These are phyloP conservation scores for Allantophomopsis cytisporea DNA, from an alignment of 2,329 filamentous ascomycete genomes.

Conservation along the genomic window DNA sequence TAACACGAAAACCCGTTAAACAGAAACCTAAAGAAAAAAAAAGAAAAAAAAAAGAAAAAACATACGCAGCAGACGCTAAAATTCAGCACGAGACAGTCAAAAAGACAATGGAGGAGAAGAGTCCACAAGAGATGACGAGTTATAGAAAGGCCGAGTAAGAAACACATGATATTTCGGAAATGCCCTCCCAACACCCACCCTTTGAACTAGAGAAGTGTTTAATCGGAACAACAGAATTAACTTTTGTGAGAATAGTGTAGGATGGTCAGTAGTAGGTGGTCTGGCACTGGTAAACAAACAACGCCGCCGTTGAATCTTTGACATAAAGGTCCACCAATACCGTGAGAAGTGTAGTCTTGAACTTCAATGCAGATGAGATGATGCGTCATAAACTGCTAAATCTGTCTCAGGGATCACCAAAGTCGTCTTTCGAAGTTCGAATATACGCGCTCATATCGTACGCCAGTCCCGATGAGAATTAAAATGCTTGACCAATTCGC, in stretches of 20 bases:
- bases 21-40: not conserved
- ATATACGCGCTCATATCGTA: slow-evolving; percentile 1
- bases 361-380: not conserved
- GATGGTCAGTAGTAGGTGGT: too few species aligned
- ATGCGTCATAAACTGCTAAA: not conserved
- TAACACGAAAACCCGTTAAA: not conserved
- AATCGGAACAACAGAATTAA: too few species aligned
- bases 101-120: slow-evolving; percentile 6
- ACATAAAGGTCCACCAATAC: too few species aligned
- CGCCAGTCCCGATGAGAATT: slow-evolving; percentile 17
- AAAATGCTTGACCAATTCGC: slow-evolving; percentile 17
- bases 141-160: too few species aligned
- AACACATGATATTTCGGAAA: not conserved
- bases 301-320: not conserved
- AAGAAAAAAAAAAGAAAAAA: not conserved
- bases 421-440: not conserved
- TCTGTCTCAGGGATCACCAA: not conserved
- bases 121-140: slow-evolving; percentile 7
- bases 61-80: not conserved
- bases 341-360: not conserved
- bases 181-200: not conserved
- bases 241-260: too few species aligned
- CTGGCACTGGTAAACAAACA: not conserved
- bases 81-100: slow-evolving; percentile 4
- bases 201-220: not conserved